phyloP scores from a whole-genome alignment of 2,329 filamentous ascomycete species.

The Arthrobotrys entomopaga region DNA sequence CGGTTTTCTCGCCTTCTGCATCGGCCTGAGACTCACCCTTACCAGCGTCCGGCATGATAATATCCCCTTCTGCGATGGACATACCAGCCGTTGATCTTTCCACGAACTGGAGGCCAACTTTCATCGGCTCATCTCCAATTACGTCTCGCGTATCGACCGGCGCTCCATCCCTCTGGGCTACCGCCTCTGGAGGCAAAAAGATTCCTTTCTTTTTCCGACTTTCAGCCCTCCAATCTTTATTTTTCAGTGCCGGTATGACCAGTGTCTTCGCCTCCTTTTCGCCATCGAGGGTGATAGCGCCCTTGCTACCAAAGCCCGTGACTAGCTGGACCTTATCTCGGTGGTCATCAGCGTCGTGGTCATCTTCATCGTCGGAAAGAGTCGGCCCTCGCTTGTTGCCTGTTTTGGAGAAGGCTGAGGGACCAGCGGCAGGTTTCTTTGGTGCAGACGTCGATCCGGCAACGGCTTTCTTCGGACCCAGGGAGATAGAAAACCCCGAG shows the following conservation, averaged over 20 bases:
- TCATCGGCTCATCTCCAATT: conserved; percentile 55
- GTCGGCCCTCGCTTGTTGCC: conserved; percentile 57
- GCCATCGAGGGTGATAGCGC: conserved; percentile 55
- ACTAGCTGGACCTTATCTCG: conserved; percentile 58
- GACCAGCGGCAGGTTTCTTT: conserved; percentile 28
- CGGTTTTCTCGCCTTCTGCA: conserved; percentile 50
- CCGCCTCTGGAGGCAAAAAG: conserved; percentile 57
- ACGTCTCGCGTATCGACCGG: conserved; percentile 58
- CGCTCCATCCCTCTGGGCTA: conserved; percentile 54
- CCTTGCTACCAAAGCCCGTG: conserved; percentile 56
- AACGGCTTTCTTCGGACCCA: conserved; percentile 55
- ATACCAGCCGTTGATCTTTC: conserved; percentile 49
- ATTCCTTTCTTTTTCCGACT: conserved; percentile 63
- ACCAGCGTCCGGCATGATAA: conserved; percentile 34
- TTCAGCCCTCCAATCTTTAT: conserved; percentile 73
- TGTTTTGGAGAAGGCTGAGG: conserved; percentile 42
- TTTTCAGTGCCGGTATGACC: conserved; percentile 70
- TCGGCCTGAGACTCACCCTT: conserved; percentile 44
- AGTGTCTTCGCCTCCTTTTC: conserved; percentile 63
- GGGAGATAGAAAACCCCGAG: conserved; percentile 56
- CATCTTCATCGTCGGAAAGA: conserved; percentile 56
- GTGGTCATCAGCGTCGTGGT: conserved; percentile 51
- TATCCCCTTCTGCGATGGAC: conserved; percentile 41
- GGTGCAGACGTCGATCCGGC: conserved; percentile 21
- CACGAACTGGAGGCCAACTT: conserved; percentile 47